A percentile compares a stretch with the other conserved stretches of the same genome.
Evolutionary conservation across 2,329 filamentous ascomycete species (phyloP).

Genomic region (Diaporthe caulivora): DNA sequence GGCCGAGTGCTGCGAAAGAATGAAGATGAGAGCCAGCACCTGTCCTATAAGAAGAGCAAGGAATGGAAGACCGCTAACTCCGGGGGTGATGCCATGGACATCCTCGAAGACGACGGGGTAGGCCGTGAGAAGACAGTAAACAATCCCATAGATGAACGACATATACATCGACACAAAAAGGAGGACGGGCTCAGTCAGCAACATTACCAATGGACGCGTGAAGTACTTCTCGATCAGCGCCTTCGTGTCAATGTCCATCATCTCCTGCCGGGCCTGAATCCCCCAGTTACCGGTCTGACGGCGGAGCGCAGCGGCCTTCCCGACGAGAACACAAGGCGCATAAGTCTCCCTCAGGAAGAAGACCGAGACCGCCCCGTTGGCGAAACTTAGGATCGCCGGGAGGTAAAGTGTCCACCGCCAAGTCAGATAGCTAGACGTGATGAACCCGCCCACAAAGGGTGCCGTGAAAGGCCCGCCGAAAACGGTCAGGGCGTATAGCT

Average conservation of each 20-base stretch:
- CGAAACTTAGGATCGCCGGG: conserved; percentile 32
- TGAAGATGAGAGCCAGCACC: conserved; percentile 40
- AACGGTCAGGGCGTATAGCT: conserved; percentile 34
- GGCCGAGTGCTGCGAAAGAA: conserved; percentile 43
- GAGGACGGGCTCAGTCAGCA: conserved; percentile 68
- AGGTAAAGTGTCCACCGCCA: conserved; percentile 37
- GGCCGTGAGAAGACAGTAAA: conserved; percentile 36
- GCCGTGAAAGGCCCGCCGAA: conserved; percentile 37
- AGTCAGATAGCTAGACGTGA: conserved; percentile 13
- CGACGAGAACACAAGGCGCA: conserved; percentile 29
- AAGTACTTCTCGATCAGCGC: conserved; percentile 41
- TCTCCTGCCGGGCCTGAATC: conserved; percentile 31
- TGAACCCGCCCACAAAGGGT: conserved; percentile 30
- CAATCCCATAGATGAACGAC: conserved; percentile 39
- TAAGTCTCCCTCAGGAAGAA: conserved; percentile 33
- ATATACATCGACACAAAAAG: conserved; percentile 55
- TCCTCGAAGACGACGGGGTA: conserved; percentile 44
- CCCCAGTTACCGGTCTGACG: conserved; percentile 44
- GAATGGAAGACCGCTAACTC: conserved; percentile 47
- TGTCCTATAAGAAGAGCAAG: conserved; percentile 46
- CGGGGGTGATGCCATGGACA: conserved; percentile 46
- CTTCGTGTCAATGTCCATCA: conserved; percentile 29
- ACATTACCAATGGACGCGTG: conserved; percentile 44
- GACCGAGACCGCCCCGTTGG: conserved; percentile 18
- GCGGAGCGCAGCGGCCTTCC: conserved; percentile 24